Percentiles rank a stretch among this genome's conserved stretches.
These are phyloP conservation scores for Mortierella sp. DNA, from an alignment of 371 early-diverging fungal species.

Conservation along the genomic window DNA sequence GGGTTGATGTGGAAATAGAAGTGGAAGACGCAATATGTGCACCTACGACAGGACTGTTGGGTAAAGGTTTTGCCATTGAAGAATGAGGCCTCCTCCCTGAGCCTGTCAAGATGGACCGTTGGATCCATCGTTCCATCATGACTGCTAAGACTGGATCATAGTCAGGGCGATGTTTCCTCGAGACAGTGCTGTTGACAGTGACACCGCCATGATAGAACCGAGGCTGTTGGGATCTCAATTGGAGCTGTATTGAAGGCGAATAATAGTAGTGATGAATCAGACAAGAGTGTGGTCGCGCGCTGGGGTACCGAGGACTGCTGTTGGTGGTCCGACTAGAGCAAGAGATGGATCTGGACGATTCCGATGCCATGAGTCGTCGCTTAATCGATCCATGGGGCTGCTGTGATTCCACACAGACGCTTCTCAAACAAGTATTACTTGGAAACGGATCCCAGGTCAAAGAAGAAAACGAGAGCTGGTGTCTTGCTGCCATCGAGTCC, in stretches of 20 bases:
- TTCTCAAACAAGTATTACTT: no score
- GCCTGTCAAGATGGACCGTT: conserved; percentile 11
- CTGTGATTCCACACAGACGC: no score
- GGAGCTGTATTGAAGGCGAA: neutral
- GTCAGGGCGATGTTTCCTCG: neutral
- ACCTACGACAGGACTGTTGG: neutral
- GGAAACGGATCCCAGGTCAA: no score
- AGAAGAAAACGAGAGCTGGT: no score
- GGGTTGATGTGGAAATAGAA: conserved; percentile 6
- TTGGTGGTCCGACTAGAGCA: neutral
- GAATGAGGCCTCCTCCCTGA: conserved; percentile 18
- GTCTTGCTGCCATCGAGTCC: no score
- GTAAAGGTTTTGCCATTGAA: conserved; percentile 23
- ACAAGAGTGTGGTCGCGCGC: neutral
- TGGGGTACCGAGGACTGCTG: conserved; percentile 7
- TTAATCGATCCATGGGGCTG: no score
- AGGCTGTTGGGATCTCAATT: neutral
- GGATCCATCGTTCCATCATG: conserved; percentile 48
- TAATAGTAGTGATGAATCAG: neutral
- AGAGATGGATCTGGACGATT: no score
- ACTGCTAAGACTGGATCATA: conserved; percentile 40
- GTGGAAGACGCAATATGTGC: conserved; percentile 12
- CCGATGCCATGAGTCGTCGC: no score
- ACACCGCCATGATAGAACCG: neutral
- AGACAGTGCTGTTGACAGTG: no score